These are phyloP conservation scores for Phytophthora tubulina DNA, from an alignment of 352 stramenopile genomes.

Conservation along the genomic window DNA sequence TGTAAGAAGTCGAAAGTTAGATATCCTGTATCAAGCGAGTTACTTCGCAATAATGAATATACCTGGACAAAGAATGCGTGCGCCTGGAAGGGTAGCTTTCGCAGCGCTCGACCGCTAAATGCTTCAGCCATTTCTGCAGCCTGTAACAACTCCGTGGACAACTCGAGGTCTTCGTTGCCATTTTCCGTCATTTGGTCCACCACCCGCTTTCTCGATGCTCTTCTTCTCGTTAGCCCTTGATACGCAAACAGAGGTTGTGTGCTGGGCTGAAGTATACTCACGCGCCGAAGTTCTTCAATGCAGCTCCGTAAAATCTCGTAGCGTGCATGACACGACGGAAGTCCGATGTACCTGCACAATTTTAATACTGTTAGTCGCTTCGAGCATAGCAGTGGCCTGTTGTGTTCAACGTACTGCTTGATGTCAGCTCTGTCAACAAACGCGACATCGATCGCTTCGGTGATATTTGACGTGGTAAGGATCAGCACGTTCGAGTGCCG, in stretches of 20 bases:
- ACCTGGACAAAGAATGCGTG: slow-evolving; percentile 80
- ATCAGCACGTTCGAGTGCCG: slow-evolving; percentile 91
- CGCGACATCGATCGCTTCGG: slow-evolving; percentile 90
- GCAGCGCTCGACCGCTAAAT: slow-evolving; percentile 79
- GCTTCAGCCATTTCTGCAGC: slow-evolving; percentile 64
- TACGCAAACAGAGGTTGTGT: slow-evolving; percentile 36
- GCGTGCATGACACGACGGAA: slow-evolving; percentile 65
- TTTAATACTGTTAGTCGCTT: not conserved
- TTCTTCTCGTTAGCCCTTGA: slow-evolving; percentile 34
- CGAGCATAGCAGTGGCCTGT: not conserved
- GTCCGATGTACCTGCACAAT: slow-evolving; percentile 66
- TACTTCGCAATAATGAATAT: not conserved
- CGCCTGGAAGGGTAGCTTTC: slow-evolving; percentile 89
- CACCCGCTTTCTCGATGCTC: slow-evolving; percentile 46
- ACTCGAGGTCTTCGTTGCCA: slow-evolving; percentile 25
- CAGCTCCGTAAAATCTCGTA: slow-evolving; percentile 89
- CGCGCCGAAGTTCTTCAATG: slow-evolving; percentile 82
- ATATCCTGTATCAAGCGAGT: not conserved
- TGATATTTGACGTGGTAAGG: slow-evolving; percentile 95
- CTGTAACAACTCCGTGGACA: slow-evolving; percentile 49
- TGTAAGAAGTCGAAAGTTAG: slow-evolving; percentile 13
- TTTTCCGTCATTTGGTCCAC: slow-evolving; percentile 53
- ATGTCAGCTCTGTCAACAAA: slow-evolving; percentile 95
- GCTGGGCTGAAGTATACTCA: slow-evolving; percentile 62
- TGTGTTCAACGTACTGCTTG: slow-evolving; percentile 76